phyloP scores from a whole-genome alignment of 2,329 filamentous ascomycete species.

The Penicillium frequentans region DNA sequence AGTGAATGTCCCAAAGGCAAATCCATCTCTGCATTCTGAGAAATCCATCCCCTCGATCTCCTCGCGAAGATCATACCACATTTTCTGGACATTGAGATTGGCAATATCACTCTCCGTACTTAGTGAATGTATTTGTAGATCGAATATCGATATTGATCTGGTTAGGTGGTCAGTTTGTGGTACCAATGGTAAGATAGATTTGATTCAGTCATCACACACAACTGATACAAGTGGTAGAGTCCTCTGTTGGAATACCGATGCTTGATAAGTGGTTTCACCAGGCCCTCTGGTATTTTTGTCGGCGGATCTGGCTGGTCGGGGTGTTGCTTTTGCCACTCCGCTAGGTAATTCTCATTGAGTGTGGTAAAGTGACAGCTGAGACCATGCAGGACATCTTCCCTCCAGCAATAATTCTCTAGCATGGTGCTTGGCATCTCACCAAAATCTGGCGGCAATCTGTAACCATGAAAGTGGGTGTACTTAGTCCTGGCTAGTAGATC shows the following conservation, averaged over 20 bases:
- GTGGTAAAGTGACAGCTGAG: background rate
- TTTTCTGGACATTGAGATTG: background rate
- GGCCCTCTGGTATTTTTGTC: background rate
- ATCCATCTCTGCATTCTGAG: background rate
- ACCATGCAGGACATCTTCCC: background rate
- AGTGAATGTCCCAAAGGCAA: background rate
- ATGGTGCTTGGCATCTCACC: background rate
- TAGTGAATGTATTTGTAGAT: background rate
- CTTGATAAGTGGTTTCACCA: background rate
- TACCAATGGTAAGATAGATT: background rate
- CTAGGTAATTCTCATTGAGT: background rate
- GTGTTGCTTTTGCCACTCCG: background rate
- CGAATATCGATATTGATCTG: background rate
- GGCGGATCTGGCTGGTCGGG: background rate
- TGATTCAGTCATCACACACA: background rate
- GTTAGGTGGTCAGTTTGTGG: background rate
- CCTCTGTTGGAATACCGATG: background rate
- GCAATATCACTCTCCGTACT: background rate
- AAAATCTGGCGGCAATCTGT: background rate
- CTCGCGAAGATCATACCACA: background rate
- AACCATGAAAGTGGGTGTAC: background rate
- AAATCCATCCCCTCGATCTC: background rate
- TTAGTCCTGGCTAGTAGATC: background rate
- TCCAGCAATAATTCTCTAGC: background rate
- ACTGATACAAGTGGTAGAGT: background rate